Percentiles rank a stretch among this genome's conserved stretches.
Conservation (phyloP, 176 grass and related monocot genomes). For the Zizania latifolia region DNA sequence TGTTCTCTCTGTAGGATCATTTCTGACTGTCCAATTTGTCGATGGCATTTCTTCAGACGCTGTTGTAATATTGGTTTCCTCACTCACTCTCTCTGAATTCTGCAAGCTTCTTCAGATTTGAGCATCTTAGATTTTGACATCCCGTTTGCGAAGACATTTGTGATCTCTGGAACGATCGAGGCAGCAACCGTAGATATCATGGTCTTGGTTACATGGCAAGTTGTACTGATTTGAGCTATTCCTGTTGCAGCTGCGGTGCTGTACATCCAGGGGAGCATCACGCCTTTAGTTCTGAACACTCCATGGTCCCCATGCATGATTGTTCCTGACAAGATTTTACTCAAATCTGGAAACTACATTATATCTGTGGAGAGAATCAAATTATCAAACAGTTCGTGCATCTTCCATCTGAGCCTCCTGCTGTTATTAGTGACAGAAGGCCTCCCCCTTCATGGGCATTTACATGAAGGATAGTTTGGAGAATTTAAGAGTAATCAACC, state of each 20-base stretch:
- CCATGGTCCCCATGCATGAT: neutral
- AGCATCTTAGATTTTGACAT: conserved; percentile 81
- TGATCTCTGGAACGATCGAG: conserved; percentile 65
- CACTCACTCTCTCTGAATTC: neutral
- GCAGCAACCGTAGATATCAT: conserved; percentile 49
- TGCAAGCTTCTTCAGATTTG: conserved; percentile 84
- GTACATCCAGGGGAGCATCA: conserved; percentile 57
- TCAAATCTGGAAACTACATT: conserved; percentile 81
- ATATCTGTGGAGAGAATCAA: conserved; percentile 89
- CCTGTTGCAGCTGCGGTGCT: conserved; percentile 50
- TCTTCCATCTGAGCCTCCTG: conserved; percentile 61
- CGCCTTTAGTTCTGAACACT: neutral
- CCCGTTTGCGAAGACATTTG: conserved; percentile 66
- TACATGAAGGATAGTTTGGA: conserved; percentile 79
- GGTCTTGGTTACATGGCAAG: conserved; percentile 72
- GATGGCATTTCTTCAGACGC: neutral
- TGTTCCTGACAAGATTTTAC: conserved; percentile 72
- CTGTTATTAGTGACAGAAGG: conserved; percentile 50
- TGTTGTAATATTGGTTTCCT: neutral
- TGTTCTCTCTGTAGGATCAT: conserved; percentile 50
- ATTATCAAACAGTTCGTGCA: conserved; percentile 80
- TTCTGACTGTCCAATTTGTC: conserved; percentile 11
- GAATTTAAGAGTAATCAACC: conserved; percentile 58
- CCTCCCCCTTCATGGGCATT: conserved; percentile 67
- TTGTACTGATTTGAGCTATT: conserved; percentile 58